Percentiles rank a stretch among this genome's conserved stretches.
phyloP scores from a whole-genome alignment of 2,329 filamentous ascomycete species.

The Macrophomina phaseolina region DNA sequence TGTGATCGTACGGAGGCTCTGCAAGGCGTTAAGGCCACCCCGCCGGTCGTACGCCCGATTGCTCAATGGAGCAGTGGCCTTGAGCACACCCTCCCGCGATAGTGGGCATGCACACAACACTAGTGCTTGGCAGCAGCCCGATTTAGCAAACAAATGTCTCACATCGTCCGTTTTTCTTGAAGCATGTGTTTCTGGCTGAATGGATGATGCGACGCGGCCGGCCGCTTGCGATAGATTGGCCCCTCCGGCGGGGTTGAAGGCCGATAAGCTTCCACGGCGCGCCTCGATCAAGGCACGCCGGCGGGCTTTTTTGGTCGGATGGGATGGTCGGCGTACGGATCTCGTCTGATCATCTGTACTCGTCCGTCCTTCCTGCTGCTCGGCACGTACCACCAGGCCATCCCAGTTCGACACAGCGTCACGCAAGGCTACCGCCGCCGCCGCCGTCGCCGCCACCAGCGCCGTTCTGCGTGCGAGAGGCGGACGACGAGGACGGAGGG shows the following conservation, averaged over 20 bases:
- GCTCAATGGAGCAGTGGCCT: not conserved
- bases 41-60: not conserved
- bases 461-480: too few relatives aligned
- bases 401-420: not conserved
- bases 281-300: not conserved
- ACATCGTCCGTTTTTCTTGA: not conserved
- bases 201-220: too few relatives aligned
- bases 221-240: not conserved
- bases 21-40: conserved; percentile 13
- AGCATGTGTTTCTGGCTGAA: too few relatives aligned
- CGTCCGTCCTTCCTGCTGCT: not conserved
- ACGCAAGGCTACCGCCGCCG: not conserved
- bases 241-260: not conserved
- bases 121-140: not conserved
- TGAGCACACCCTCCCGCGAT: not conserved
- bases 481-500: too few relatives aligned
- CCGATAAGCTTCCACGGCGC: conserved; percentile 16
- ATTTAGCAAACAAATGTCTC: conserved; percentile 4
- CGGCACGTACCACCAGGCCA: not conserved
- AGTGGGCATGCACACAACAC: not conserved
- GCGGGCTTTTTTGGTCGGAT: too few relatives aligned
- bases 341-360: not conserved
- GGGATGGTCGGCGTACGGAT: not conserved
- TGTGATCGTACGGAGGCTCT: conserved; percentile 7
- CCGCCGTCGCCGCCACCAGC: too few relatives aligned